phyloP scores from a whole-genome alignment of 768 basidiomycete species.

The Termitomyces eurrhizus region DNA sequence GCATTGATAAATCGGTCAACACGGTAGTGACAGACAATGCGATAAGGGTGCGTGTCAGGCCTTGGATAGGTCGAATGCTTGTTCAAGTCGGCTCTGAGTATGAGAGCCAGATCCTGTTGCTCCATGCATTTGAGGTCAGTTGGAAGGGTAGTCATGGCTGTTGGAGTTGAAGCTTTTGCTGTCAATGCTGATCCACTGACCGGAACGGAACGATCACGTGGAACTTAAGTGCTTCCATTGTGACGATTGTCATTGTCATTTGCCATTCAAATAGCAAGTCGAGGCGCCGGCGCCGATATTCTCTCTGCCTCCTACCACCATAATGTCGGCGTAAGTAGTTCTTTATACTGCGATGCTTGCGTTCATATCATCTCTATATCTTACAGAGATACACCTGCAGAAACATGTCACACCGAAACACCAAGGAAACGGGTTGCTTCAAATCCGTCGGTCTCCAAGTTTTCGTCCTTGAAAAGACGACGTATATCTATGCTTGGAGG shows the following conservation, averaged over 20 bases:
- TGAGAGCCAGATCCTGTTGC: background rate
- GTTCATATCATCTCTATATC: background rate
- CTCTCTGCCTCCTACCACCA: background rate
- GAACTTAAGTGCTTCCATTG: background rate
- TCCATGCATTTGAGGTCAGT: background rate
- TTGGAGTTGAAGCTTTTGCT: no score
- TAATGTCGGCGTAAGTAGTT: constrained; percentile 4
- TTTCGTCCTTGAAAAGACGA: constrained; percentile 38
- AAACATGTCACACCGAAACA: constrained; percentile 14
- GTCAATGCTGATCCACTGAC: no score
- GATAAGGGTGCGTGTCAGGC: background rate
- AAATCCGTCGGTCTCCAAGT: constrained; percentile 33
- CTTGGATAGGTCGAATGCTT: background rate
- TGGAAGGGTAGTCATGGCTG: background rate
- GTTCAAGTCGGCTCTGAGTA: background rate
- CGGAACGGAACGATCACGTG: constrained; percentile 1
- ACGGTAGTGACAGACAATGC: background rate
- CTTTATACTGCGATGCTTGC: background rate
- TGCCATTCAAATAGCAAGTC: background rate
- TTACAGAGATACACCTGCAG: constrained; percentile 2
- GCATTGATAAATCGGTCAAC: background rate
- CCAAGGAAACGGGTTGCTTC: constrained; percentile 33
- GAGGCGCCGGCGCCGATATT: background rate
- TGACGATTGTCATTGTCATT: constrained; percentile 2
- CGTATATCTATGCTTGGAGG: constrained; percentile 35